Evolutionary conservation across 2,329 filamentous ascomycete genomes (phyloP).

Genomic region (Colletotrichum australisinense): DNA sequence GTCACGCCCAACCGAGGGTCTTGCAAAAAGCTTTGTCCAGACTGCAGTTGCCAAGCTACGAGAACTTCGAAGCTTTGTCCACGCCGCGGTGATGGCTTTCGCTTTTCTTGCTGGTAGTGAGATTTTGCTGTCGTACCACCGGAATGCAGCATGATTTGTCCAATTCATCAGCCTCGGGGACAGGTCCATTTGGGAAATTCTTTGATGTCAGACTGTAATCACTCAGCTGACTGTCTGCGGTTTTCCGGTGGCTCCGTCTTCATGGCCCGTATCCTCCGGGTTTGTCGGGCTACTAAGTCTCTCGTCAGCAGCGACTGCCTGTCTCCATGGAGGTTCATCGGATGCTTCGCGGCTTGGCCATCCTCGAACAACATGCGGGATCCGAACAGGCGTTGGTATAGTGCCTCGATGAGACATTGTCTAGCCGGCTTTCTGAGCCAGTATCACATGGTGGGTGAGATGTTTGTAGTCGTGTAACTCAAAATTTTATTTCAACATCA

Average conservation of each 20-base stretch:
- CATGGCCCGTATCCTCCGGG: neutral
- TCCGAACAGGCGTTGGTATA: neutral
- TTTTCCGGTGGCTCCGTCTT: neutral
- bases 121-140: neutral
- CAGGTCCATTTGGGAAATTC: neutral
- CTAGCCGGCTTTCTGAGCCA: neutral
- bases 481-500: slow-evolving; percentile 10
- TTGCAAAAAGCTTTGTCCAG: neutral
- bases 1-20: neutral
- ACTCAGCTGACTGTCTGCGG: neutral
- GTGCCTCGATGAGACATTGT: neutral
- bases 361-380: neutral
- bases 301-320: no score
- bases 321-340: neutral
- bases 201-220: neutral
- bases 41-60: neutral
- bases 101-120: neutral
- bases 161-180: neutral
- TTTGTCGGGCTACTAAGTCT: neutral
- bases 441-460: neutral
- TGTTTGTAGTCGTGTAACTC: slow-evolving; percentile 1
- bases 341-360: neutral
- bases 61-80: neutral
- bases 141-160: neutral
- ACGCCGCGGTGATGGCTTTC: neutral